Evolutionary conservation across 139 green algal species (phyloP).

Genomic region (Ettlia oleoabundans): DNA sequence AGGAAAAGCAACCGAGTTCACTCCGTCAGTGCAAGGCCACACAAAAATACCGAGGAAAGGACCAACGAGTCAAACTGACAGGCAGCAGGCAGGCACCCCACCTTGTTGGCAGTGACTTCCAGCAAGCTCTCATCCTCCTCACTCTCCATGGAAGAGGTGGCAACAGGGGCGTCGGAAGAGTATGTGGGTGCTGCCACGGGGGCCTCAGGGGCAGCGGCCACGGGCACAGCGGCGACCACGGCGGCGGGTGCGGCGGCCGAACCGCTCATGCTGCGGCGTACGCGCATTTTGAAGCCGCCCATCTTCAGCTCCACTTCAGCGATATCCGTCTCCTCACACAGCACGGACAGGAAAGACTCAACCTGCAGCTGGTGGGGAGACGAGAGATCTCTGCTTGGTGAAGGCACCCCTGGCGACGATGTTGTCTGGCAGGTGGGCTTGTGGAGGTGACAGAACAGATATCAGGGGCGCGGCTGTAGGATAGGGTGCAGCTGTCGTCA

Average conservation of each 20-base stretch:
- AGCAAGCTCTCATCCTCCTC: conserved; percentile 69
- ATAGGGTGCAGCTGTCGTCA: too few species aligned
- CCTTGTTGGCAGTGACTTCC: conserved; percentile 53
- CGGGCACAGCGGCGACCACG: conserved; percentile 29
- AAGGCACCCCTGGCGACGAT: too few species aligned
- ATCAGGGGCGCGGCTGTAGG: too few species aligned
- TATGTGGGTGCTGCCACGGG: not conserved
- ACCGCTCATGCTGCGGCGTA: conserved; percentile 63
- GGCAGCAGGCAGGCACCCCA: conserved; percentile 13
- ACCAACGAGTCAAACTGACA: too few species aligned
- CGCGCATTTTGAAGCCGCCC: conserved; percentile 75
- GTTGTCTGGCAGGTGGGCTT: too few species aligned
- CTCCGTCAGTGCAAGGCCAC: too few species aligned
- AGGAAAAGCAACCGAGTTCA: too few species aligned
- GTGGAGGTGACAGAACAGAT: too few species aligned
- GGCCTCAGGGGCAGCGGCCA: conserved; percentile 18
- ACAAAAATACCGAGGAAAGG: too few species aligned
- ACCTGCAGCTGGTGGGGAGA: conserved; percentile 62
- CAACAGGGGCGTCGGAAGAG: not conserved
- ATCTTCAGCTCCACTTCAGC: conserved; percentile 87
- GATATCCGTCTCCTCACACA: conserved; percentile 87
- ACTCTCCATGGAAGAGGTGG: conserved; percentile 40
- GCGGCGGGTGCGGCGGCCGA: conserved; percentile 6
- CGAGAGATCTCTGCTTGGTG: too few species aligned
- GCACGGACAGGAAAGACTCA: conserved; percentile 67